Evolutionary conservation across 768 basidiomycete genomes (phyloP).

Genomic region (Lactarius quietus): DNA sequence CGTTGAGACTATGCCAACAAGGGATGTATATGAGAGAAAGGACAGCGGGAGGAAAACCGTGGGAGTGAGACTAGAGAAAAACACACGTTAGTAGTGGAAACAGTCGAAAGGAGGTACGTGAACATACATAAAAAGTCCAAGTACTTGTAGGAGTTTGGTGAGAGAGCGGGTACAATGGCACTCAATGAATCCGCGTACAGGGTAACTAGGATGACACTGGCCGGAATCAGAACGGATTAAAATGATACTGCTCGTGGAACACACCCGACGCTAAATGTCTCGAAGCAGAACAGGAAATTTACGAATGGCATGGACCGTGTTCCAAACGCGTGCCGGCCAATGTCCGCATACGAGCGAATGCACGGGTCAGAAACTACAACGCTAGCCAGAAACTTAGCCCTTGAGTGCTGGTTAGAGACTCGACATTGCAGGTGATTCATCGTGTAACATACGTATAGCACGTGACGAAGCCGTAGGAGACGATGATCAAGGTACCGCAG

Average conservation of each 20-base stretch:
- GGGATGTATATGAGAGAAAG: constrained; percentile 82
- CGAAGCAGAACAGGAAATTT: constrained; percentile 76
- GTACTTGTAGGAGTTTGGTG: constrained; percentile 71
- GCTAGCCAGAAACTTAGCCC: constrained; percentile 81
- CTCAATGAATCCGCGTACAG: constrained; percentile 85
- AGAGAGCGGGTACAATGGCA: constrained; percentile 62
- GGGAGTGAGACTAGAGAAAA: constrained; percentile 61
- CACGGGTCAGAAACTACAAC: constrained; percentile 68
- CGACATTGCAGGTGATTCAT: not conserved
- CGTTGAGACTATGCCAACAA: constrained; percentile 80
- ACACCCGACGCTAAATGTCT: constrained; percentile 79
- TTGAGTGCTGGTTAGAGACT: constrained; percentile 31
- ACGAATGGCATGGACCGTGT: constrained; percentile 60
- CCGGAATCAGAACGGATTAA: not conserved
- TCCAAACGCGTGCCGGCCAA: constrained; percentile 88
- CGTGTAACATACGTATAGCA: constrained; percentile 76
- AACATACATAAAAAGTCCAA: constrained; percentile 66
- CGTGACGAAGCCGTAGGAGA: constrained; percentile 73
- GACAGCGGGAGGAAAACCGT: constrained; percentile 84
- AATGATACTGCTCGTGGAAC: constrained; percentile 17
- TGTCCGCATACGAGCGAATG: constrained; percentile 82
- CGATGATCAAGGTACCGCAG: constrained; percentile 65
- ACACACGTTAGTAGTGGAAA: not conserved
- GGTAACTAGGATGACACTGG: constrained; percentile 82
- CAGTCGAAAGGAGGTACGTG: not conserved